phyloP scores from a whole-genome alignment of 108 stramenopile species.

The Skeletonema marinoi region DNA sequence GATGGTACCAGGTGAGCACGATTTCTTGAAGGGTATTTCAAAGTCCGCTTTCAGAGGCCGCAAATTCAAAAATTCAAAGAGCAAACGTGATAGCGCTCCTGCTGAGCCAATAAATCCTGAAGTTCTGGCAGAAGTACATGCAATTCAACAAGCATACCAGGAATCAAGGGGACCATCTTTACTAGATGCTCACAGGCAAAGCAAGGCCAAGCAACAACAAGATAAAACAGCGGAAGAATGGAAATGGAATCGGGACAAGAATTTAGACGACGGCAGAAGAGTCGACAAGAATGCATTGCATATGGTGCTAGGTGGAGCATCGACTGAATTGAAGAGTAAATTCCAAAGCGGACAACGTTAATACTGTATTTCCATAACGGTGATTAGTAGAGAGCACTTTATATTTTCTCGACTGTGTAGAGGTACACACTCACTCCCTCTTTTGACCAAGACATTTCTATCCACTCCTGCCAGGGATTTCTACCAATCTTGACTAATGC shows the following conservation, averaged over 20 bases:
- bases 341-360: slow-evolving; percentile 65
- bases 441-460: slow-evolving; percentile 73
- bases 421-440: slow-evolving; percentile 64
- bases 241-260: slow-evolving; percentile 78
- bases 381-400: background rate
- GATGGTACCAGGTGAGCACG: slow-evolving; percentile 83
- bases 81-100: slow-evolving; percentile 16
- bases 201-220: slow-evolving; percentile 39
- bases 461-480: slow-evolving; percentile 44
- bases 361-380: background rate
- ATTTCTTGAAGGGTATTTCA: slow-evolving; percentile 72
- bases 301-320: slow-evolving; percentile 79
- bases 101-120: slow-evolving; percentile 57
- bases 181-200: slow-evolving; percentile 71
- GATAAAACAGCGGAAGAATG: slow-evolving; percentile 43
- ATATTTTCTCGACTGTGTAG: slow-evolving; percentile 43
- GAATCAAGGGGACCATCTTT: slow-evolving; percentile 75
- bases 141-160: slow-evolving; percentile 71
- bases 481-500: slow-evolving; percentile 23
- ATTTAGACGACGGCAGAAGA: slow-evolving; percentile 80
- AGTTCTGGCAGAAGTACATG: slow-evolving; percentile 78
- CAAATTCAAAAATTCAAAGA: slow-evolving; percentile 69
- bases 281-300: slow-evolving; percentile 86
- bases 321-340: slow-evolving; percentile 67
- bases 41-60: slow-evolving; percentile 57